Evolutionary conservation across 1,284 basidiomycete genomes (phyloP), one percentile per base, ranked within the genome.

Genomic region (Irpex rosettiformis): DNA sequence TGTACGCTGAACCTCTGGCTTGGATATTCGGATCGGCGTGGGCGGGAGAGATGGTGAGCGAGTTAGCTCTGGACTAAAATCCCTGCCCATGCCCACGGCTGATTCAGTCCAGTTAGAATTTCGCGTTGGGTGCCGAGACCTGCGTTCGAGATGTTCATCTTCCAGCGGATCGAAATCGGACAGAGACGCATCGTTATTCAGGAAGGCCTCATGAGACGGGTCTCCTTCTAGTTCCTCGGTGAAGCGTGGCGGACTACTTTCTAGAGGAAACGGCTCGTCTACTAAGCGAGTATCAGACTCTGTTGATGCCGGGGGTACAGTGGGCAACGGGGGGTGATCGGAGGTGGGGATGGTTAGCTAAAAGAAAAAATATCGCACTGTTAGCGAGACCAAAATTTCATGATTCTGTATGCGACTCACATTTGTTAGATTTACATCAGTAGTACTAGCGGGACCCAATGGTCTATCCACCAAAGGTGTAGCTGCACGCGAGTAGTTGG

Each of bases 231-330:
- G 55, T 55, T 6, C 55, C 22, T 18, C 43, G 10, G 24, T n/a
- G 40, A 60, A 86, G 65, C 80, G 85, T 62, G 86, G 66, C 1
- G 85, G 85, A 66, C 87, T 83, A 54, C 86, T 82, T 65, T 87
- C 78, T 59, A 85, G 79, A 54, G 75, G 65, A 28, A 86, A 65
- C 27, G 88, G 65, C 62, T 88, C 85, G 54, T 85, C 79, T 52
- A 88, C 69, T 1, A 86, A 70, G 16, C 70, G 74, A 45, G 72
- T 72, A n/a, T 1, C 18, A n/a, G n/a, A n/a, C n/a, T n/a, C n/a
- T n/a, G n/a, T n/a, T n/a, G n/a, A n/a, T n/a, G n/a, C n/a, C n/a
- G n/a, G n/a, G n/a, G n/a, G n/a, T n/a, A n/a, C n/a, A n/a, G n/a
- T n/a, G n/a, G n/a, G n/a, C n/a, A n/a, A n/a, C n/a, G n/a, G n/a